Evolutionary conservation across 306 rosid species (phyloP), one percentile per base, ranked within the genome.

Genomic region (Casuarina cunninghamiana): DNA sequence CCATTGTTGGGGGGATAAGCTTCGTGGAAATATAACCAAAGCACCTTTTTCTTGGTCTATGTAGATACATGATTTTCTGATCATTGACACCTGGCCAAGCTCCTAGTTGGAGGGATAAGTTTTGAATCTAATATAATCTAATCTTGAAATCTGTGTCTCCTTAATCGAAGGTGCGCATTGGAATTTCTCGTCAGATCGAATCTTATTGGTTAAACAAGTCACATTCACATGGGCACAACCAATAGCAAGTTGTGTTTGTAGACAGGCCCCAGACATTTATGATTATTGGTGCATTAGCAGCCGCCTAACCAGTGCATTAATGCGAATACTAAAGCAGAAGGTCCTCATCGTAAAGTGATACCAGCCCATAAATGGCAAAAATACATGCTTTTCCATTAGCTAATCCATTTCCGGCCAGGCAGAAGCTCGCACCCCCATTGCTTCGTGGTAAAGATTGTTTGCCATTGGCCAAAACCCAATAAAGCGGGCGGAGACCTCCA

Each of bases 31-130:
- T 50, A 71, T 42, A 37, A 58, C 71, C 57, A 19, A 76, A 74
- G 75, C 44, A 6, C 55, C 72, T 79, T 79, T 77, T 71, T 48
- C 76, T 88, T 73, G 89, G 89, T 66, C 53, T 75, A 43, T 75
- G 89, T 44, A 48, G 82, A 19, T 39, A 3, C 76, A 89, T 90
- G 79, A 90, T 86, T 79, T 78, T 73, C 83, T 86, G 89, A 87
- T 87, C 75, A 91, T 91, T 86, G 96, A 89, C 96, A 91, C 90
- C 88, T 91, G 96, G 83, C 89, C 62, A 51, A 71, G 32, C 62
- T 72, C 63, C 51, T 65, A 39, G 57, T 53, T 51, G 41, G 43
- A 62, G 73, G 73, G 79, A 73, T 75, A 49, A 13, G 74, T 68
- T 4, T 38, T 17, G 45, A 60, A 12, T 53, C 60, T 68, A 62